Conservation (phyloP, 2,329 filamentous ascomycete genomes). For the Elsinoe australis region DNA sequence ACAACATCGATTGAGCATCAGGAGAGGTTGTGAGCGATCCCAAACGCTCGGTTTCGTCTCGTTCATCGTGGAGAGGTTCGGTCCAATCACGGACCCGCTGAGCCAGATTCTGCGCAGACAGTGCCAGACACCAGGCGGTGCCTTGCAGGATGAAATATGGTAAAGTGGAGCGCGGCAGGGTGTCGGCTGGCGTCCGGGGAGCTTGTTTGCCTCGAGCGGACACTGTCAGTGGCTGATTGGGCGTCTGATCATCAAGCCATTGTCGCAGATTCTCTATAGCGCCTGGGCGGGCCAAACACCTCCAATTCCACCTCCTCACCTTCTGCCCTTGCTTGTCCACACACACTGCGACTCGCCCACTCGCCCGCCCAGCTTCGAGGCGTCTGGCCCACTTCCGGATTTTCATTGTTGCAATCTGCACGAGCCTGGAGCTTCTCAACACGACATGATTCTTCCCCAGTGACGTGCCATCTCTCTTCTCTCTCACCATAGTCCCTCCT, state of each 20-base stretch:
- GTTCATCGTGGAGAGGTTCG: not conserved
- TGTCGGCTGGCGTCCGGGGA: constrained; percentile 1
- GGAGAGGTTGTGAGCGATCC: not conserved
- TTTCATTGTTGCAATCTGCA: constrained; percentile 16
- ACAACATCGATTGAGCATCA: too few species aligned
- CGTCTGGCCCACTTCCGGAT: constrained; percentile 14
- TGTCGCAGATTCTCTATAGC: constrained; percentile 9
- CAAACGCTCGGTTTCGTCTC: constrained; percentile 5
- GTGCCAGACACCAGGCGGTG: not conserved
- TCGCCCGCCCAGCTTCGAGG: too few species aligned
- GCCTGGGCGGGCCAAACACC: constrained; percentile 13
- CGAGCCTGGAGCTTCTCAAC: constrained; percentile 10
- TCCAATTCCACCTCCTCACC: constrained; percentile 5
- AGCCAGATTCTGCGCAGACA: not conserved
- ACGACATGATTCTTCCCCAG: not conserved
- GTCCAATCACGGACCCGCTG: constrained; percentile 3
- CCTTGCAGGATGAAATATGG: constrained; percentile 2
- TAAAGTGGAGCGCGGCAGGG: not conserved
- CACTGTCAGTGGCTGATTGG: constrained; percentile 11
- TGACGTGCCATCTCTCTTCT: not conserved
- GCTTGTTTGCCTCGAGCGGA: constrained; percentile 1
- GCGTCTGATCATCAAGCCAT: not conserved
- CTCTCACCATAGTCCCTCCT: constrained; percentile 9
- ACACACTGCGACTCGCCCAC: too few species aligned
- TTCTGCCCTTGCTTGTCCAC: constrained; percentile 8